Percentiles rank a stretch among this genome's conserved stretches.
Evolutionary conservation across 306 rosid genomes (phyloP).

Genomic region (Gynostemma pentaphyllum): DNA sequence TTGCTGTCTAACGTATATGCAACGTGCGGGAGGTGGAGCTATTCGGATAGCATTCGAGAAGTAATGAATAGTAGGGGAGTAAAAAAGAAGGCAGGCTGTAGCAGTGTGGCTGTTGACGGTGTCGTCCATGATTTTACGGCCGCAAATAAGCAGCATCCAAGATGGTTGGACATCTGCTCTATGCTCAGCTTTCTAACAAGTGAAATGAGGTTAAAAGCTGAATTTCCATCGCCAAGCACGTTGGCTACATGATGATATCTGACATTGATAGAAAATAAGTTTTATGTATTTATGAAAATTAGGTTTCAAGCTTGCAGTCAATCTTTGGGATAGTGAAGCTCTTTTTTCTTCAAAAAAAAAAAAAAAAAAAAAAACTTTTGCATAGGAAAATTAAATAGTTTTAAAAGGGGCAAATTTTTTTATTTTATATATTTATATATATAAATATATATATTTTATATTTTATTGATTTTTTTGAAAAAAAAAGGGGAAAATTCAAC

Average conservation of each 20-base stretch:
- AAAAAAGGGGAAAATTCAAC: no score
- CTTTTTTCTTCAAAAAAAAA: no score
- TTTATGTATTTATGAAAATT: neutral
- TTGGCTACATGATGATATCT: neutral
- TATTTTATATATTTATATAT: no score
- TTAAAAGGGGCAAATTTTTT: no score
- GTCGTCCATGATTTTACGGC: slow-evolving; percentile 29
- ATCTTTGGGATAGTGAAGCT: neutral
- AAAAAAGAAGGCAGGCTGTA: slow-evolving; percentile 41
- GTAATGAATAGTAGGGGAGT: slow-evolving; percentile 38
- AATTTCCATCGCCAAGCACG: neutral
- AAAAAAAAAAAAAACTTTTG: no score
- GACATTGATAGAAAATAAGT: neutral
- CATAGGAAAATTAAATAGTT: no score
- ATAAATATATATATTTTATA: no score
- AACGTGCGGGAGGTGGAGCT: slow-evolving; percentile 34
- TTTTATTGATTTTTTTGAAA: no score
- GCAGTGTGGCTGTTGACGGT: slow-evolving; percentile 33
- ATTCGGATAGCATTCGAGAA: slow-evolving; percentile 30
- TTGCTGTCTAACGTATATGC: slow-evolving; percentile 43
- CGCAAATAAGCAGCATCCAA: slow-evolving; percentile 30
- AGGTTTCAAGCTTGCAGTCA: neutral
- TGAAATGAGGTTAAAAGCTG: slow-evolving; percentile 24
- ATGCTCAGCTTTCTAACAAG: slow-evolving; percentile 16
- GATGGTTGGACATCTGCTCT: slow-evolving; percentile 31